Conservation (phyloP, 2,329 filamentous ascomycete species). For the Diplodia scrobiculata region DNA sequence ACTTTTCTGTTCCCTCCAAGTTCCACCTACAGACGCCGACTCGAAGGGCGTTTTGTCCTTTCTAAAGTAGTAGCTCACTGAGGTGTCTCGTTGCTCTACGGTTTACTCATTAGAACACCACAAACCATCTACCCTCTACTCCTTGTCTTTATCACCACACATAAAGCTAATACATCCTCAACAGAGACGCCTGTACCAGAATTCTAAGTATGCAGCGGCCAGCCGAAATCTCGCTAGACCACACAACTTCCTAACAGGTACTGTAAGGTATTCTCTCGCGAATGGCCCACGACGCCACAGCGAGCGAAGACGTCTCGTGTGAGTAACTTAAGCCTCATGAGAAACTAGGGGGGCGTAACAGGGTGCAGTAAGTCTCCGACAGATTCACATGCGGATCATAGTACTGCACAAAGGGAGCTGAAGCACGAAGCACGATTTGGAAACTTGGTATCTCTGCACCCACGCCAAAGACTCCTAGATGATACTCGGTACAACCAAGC, state of each 20-base stretch:
- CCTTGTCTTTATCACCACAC: neutral
- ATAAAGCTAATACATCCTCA: neutral
- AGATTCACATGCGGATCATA: neutral
- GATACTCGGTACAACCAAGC: neutral
- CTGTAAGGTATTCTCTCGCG: neutral
- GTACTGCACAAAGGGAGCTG: neutral
- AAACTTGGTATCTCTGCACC: neutral
- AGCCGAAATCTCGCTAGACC: neutral
- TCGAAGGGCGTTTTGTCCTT: neutral
- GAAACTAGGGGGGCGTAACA: neutral
- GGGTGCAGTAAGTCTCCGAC: neutral
- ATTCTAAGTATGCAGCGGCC: neutral
- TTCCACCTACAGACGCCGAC: neutral
- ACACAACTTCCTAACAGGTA: neutral
- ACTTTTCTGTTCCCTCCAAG: neutral
- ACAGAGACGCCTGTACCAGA: neutral
- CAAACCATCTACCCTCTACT: neutral
- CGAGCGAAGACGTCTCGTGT: neutral
- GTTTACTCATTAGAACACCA: neutral
- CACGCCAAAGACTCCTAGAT: neutral
- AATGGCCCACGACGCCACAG: neutral
- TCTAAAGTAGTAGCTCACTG: neutral
- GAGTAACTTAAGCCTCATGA: neutral
- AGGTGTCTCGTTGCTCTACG: neutral
- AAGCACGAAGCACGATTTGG: neutral